Evolutionary conservation across 2,329 filamentous ascomycete genomes (phyloP), one percentile per base, ranked within the genome.

Genomic region (Cryoendolithus antarcticus): DNA sequence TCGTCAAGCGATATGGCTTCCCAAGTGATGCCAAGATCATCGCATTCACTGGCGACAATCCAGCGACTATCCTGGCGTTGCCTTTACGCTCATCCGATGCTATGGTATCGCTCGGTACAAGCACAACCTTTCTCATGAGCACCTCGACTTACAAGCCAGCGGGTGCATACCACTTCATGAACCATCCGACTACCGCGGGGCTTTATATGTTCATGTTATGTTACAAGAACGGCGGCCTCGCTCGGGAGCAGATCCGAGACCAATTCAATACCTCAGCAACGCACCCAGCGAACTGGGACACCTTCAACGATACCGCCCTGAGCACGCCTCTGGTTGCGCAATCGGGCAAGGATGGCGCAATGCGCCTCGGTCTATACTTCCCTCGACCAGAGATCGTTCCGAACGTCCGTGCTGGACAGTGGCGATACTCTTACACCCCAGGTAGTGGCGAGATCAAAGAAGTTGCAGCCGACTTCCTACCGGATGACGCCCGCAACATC

Each of bases 161-260:
- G 56, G 83, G 86, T 3, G 76, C 82, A 5, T 94, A 94, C 56
- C 91, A 98, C 67, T 94, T 96, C 70, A 93, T 96, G 75, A 94
- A 95, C 67, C 88, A 96, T 62, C 91, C 91, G 1, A 91, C 86
- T 33, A 93, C 86, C 1, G 67, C 79, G 0, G 86, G 83, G 1
- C 74, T 95, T 44, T 95, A 93, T 72, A 96, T 98, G 91, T 96
- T 98, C 64, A 98, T 98, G 91, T 77, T 98, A 29, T 98, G 91
- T 71, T 98, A 96, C 70, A 96, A 96, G 65, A 98, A 98, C 63
- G 91, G 91, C 50, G 86, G 86, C 2, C 76, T 96, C 1, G 89
- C 91, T 2, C 82, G 91, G 33, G 91, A 98, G 59, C 79, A 83
- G 53, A 76, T 96, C 45, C 82, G 91, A 39, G 86, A 98, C 56